Percentiles rank a stretch among this genome's conserved stretches.
Conservation (phyloP, 371 early-diverging fungal genomes). For the Mortierella sp. region DNA sequence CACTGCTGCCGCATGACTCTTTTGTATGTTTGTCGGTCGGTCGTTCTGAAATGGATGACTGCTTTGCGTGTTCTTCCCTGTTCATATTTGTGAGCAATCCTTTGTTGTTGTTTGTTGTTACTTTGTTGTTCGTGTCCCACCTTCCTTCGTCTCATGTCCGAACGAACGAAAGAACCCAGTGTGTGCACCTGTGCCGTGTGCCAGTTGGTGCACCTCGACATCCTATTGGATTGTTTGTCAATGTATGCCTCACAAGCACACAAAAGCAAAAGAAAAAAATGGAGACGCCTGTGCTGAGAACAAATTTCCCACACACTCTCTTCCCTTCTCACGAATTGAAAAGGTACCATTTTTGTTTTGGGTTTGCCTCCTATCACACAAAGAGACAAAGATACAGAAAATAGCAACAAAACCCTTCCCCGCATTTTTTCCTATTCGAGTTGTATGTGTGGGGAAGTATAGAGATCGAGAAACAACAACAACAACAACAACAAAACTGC, state of each 20-base stretch:
- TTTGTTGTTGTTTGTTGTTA: background rate
- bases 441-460: background rate
- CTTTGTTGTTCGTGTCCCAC: background rate
- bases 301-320: background rate
- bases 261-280: background rate
- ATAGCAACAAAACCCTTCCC: background rate
- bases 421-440: conserved; percentile 13
- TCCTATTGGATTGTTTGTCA: background rate
- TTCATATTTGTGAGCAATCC: background rate
- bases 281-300: conserved; percentile 12
- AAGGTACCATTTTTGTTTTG: background rate
- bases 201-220: background rate
- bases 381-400: background rate
- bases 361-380: background rate
- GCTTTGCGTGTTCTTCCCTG: no score
- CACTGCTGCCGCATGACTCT: background rate
- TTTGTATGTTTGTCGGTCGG: conserved; percentile 8
- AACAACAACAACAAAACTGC: background rate
- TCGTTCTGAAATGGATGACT: background rate
- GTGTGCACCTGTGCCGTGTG: background rate
- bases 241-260: background rate
- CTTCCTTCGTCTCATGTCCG: background rate
- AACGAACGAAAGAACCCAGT: background rate
- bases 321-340: background rate
- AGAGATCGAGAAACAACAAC: background rate